Percentiles rank a stretch among this genome's conserved stretches.
phyloP scores from a whole-genome alignment of 2,329 filamentous ascomycete genomes.

The Colletotrichum sp. region DNA sequence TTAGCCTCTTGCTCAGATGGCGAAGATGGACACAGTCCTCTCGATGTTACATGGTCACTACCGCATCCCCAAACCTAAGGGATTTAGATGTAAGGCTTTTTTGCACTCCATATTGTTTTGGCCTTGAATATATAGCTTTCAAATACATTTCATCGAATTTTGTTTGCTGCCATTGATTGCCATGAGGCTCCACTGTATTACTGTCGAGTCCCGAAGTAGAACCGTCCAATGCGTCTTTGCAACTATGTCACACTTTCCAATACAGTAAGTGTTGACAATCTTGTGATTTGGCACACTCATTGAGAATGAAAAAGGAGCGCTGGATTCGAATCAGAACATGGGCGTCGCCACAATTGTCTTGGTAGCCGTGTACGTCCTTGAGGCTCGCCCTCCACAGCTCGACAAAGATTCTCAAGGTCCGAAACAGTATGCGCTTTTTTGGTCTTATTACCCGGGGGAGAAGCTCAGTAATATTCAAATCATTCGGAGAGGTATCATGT shows the following conservation, averaged over 20 bases:
- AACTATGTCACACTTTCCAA: not conserved
- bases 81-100: not conserved
- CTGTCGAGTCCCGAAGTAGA: not conserved
- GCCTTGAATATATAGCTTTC: not conserved
- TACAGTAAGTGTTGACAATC: not conserved
- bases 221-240: not conserved
- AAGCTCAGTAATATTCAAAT: not conserved
- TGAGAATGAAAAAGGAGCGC: not conserved
- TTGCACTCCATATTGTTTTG: fast-evolving
- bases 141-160: not conserved
- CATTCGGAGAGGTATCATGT: not conserved
- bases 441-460: not conserved
- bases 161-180: not conserved
- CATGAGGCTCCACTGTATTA: too few species aligned
- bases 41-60: not conserved
- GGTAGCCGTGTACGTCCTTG: not conserved
- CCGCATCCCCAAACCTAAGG: not conserved
- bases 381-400: not conserved
- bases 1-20: not conserved
- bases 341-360: not conserved
- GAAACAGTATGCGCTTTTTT: fast-evolving
- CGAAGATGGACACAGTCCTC: not conserved
- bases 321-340: fast-evolving
- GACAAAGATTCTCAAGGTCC: not conserved
- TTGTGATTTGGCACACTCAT: fast-evolving